phyloP scores from a whole-genome alignment of 1,284 basidiomycete genomes.

The Gomphus sp. region DNA sequence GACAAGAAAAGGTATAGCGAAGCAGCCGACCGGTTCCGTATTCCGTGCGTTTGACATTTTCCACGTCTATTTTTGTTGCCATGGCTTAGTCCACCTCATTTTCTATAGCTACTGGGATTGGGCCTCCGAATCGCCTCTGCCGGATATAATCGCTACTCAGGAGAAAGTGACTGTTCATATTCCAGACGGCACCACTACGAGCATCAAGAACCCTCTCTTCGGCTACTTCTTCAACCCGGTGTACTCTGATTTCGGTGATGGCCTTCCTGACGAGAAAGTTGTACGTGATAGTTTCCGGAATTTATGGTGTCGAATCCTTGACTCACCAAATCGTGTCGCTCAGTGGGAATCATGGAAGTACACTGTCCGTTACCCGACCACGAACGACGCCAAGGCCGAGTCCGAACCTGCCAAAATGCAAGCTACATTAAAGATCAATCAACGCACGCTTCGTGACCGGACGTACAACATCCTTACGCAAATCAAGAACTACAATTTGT shows the following conservation, averaged over 20 bases:
- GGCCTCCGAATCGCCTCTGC: slow-evolving; percentile 34
- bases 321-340: background rate
- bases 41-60: slow-evolving; percentile 5
- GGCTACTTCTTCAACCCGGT: slow-evolving; percentile 36
- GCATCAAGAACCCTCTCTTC: slow-evolving; percentile 33
- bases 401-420: slow-evolving; percentile 10
- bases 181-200: slow-evolving; percentile 24
- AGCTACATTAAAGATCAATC: slow-evolving; percentile 21
- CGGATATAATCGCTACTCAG: slow-evolving; percentile 31
- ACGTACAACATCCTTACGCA: slow-evolving; percentile 32
- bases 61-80: background rate
- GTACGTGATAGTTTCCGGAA: background rate
- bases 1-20: slow-evolving; percentile 2
- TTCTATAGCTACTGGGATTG: slow-evolving; percentile 28
- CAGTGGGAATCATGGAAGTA: slow-evolving; percentile 29
- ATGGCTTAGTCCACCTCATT: background rate
- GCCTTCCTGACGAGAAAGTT: slow-evolving; percentile 23
- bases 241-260: slow-evolving; percentile 15
- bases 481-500: slow-evolving; percentile 30
- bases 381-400: slow-evolving; percentile 18
- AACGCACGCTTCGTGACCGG: slow-evolving; percentile 15
- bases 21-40: slow-evolving; percentile 8
- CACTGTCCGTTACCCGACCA: slow-evolving; percentile 33
- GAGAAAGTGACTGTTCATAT: slow-evolving; percentile 28
- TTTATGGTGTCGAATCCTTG: background rate